Conservation (phyloP, 2,329 filamentous ascomycete genomes). For the Hortaea werneckii region DNA sequence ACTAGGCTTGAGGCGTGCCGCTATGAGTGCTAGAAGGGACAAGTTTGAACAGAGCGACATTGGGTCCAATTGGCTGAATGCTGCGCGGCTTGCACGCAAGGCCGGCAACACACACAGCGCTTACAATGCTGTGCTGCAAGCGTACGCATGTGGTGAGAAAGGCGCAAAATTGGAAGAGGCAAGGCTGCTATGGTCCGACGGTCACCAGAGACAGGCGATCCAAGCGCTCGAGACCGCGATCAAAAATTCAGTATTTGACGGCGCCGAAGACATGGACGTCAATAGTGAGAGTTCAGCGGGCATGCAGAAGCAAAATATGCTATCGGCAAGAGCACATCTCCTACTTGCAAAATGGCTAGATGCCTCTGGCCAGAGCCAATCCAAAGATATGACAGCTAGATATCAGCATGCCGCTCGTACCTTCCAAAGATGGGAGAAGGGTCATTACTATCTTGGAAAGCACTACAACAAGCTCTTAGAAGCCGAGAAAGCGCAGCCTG, state of each 20-base stretch:
- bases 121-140: constrained; percentile 87
- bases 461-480: constrained; percentile 96
- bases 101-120: constrained; percentile 74
- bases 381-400: constrained; percentile 64
- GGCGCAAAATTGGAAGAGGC: constrained; percentile 92
- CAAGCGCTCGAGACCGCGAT: constrained; percentile 83
- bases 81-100: constrained; percentile 77
- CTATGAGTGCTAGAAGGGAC: constrained; percentile 45
- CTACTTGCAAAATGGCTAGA: constrained; percentile 96
- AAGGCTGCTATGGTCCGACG: constrained; percentile 83
- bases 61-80: constrained; percentile 75
- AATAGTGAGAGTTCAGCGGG: constrained; percentile 28
- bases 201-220: constrained; percentile 88
- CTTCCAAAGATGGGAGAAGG: constrained; percentile 75
- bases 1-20: constrained; percentile 72
- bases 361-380: constrained; percentile 83
- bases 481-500: constrained; percentile 68
- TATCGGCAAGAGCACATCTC: constrained; percentile 71
- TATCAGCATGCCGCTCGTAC: constrained; percentile 74
- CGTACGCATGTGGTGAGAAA: constrained; percentile 68
- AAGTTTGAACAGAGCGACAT: constrained; percentile 54
- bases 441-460: constrained; percentile 90
- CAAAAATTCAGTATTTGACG: constrained; percentile 62
- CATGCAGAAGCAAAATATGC: constrained; percentile 44
- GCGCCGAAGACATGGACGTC: constrained; percentile 24